Conservation (phyloP, 2,329 filamentous ascomycete genomes). For the Ophiostoma perfectum region DNA sequence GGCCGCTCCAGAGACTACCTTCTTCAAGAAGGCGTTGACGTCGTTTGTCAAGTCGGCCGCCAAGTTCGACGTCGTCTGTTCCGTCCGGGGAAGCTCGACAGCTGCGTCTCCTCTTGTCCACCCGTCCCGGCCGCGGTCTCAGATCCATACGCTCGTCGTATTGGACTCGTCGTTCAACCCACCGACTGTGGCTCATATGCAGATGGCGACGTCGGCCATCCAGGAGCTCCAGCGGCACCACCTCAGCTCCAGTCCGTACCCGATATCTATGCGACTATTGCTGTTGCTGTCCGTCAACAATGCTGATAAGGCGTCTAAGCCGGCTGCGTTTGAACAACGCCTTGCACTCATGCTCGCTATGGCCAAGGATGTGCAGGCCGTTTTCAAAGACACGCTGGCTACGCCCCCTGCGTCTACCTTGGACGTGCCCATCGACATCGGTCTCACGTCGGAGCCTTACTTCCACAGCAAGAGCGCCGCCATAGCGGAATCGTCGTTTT, state of each 20-base stretch:
- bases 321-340: constrained; percentile 62
- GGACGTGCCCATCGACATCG: constrained; percentile 41
- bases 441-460: constrained; percentile 64
- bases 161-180: constrained; percentile 67
- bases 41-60: constrained; percentile 42
- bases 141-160: constrained; percentile 42
- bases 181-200: constrained; percentile 56
- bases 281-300: constrained; percentile 59
- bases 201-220: constrained; percentile 50
- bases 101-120: constrained; percentile 21
- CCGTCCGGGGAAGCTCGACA: constrained; percentile 28
- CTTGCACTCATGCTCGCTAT: constrained; percentile 68
- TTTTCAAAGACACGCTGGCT: neutral
- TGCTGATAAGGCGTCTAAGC: constrained; percentile 61
- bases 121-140: constrained; percentile 13
- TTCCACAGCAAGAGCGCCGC: constrained; percentile 66
- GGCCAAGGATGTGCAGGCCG: constrained; percentile 47
- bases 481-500: constrained; percentile 46
- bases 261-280: constrained; percentile 41
- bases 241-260: neutral
- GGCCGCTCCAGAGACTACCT: constrained; percentile 30
- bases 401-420: constrained; percentile 8
- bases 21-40: constrained; percentile 42
- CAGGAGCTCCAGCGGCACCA: constrained; percentile 20
- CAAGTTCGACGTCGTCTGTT: constrained; percentile 42